phyloP scores from a whole-genome alignment of 805 yeast species.

The Saturnispora zaruensis region DNA sequence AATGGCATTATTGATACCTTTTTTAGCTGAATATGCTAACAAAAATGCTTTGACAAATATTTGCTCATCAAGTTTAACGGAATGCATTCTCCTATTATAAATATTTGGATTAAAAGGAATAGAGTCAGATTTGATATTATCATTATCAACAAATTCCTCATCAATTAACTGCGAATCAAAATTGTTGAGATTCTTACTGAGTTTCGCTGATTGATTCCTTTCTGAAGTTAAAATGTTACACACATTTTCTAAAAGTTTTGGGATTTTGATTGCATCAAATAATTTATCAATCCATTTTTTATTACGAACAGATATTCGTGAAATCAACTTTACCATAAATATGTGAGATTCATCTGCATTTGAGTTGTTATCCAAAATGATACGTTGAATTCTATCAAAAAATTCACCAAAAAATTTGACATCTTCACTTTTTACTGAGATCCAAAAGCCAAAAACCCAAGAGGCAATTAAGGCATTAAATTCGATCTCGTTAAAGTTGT shows the following conservation, averaged over 20 bases:
- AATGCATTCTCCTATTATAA: conserved; percentile 7
- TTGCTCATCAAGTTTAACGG: conserved; percentile 13
- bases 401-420: neutral
- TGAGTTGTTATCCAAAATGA: neutral
- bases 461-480: neutral
- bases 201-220: neutral
- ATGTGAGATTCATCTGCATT: neutral
- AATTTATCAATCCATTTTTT: conserved; percentile 3
- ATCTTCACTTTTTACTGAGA: neutral
- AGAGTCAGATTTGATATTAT: neutral
- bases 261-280: neutral
- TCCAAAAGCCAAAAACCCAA: conserved; percentile 4
- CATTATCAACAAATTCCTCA: neutral
- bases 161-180: conserved; percentile 11
- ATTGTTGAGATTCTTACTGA: neutral
- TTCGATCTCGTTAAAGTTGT: neutral
- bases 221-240: conserved; percentile 4
- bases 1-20: conserved; percentile 6
- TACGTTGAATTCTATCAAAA: conserved; percentile 4
- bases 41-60: conserved; percentile 11
- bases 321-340: neutral
- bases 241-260: conserved; percentile 1
- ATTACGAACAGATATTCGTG: neutral
- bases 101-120: conserved; percentile 7
- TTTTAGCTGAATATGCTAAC: neutral